Evolutionary conservation across 2,329 filamentous ascomycete species (phyloP).

Genomic region (Apiospora saccharicola): DNA sequence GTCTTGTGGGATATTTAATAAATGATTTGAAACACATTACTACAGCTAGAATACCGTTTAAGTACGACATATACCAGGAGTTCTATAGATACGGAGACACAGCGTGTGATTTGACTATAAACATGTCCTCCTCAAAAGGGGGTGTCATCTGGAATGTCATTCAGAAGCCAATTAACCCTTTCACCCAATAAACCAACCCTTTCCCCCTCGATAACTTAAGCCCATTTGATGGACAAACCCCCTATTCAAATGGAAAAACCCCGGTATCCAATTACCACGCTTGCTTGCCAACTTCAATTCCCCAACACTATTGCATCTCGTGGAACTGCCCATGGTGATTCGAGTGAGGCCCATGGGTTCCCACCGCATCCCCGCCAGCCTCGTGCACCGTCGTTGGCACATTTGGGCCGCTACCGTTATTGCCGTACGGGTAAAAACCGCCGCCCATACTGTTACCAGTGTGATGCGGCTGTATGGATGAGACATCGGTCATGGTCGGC

Average conservation of each 20-base stretch:
- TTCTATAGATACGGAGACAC: background rate
- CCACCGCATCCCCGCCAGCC: slow-evolving; percentile 45
- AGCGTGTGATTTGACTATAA: background rate
- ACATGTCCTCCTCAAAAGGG: slow-evolving; percentile 1
- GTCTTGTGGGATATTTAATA: background rate
- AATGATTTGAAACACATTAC: background rate
- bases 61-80: background rate
- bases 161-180: background rate
- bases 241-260: background rate
- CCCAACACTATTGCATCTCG: slow-evolving; percentile 42
- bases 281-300: background rate
- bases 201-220: background rate
- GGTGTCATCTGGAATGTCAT: background rate
- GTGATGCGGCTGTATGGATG: slow-evolving; percentile 33
- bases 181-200: background rate
- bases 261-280: background rate
- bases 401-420: slow-evolving; percentile 36
- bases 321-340: slow-evolving; percentile 50
- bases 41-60: background rate
- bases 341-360: slow-evolving; percentile 39
- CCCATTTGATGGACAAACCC: background rate
- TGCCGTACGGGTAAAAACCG: slow-evolving; percentile 26
- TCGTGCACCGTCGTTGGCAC: slow-evolving; percentile 46
- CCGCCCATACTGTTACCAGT: slow-evolving; percentile 16
- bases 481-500: slow-evolving; percentile 38